Evolutionary conservation across 129 eudicot genomes (phyloP).

Genomic region (Centrapalus pauciflorus): DNA sequence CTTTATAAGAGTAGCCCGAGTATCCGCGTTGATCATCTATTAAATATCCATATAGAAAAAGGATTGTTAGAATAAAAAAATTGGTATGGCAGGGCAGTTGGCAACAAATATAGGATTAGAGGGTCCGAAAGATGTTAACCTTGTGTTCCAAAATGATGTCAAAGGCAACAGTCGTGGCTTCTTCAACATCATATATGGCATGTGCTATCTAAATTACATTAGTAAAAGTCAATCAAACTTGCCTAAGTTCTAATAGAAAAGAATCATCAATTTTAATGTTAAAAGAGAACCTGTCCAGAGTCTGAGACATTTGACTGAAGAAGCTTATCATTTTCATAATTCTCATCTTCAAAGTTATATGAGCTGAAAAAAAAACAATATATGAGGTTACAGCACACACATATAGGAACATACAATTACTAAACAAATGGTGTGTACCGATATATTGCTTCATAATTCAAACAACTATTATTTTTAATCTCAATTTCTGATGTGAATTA

Average conservation of each 20-base stretch:
- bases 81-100: too few relatives aligned
- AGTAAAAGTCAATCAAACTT: slow-evolving; percentile 14
- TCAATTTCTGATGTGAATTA: background rate
- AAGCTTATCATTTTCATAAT: slow-evolving; percentile 53
- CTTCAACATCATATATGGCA: slow-evolving; percentile 79
- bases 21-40: slow-evolving; percentile 76
- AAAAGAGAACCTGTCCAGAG: slow-evolving; percentile 51
- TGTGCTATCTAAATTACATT: slow-evolving; percentile 47
- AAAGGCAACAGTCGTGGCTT: slow-evolving; percentile 67
- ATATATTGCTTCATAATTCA: background rate
- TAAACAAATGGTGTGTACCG: background rate
- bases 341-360: slow-evolving; percentile 54
- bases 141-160: slow-evolving; percentile 62
- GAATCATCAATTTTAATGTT: background rate
- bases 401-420: background rate
- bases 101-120: background rate
- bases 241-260: background rate
- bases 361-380: slow-evolving; percentile 39
- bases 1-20: slow-evolving; percentile 54
- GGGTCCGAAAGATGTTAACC: slow-evolving; percentile 36
- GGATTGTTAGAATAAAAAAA: background rate
- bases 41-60: background rate
- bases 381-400: slow-evolving; percentile 1
- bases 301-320: slow-evolving; percentile 55
- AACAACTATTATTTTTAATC: background rate